Conservation (phyloP, 2,329 filamentous ascomycete species). For the Trichoderma hamatum region DNA sequence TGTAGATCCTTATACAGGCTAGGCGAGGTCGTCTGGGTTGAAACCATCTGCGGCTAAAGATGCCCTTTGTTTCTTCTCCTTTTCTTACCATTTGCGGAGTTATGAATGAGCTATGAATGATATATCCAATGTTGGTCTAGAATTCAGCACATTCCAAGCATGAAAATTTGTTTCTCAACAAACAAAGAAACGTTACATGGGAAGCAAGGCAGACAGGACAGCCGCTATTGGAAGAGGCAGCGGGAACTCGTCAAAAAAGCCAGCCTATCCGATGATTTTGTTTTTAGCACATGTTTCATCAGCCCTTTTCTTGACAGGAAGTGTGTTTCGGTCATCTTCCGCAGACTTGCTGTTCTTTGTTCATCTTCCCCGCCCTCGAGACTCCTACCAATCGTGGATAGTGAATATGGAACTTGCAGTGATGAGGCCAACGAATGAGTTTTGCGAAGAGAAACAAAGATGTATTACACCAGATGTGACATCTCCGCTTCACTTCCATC, state of each 20-base stretch:
- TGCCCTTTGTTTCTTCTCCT: not conserved
- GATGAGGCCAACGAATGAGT: not conserved
- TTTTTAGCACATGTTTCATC: not conserved
- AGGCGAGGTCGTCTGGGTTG: not conserved
- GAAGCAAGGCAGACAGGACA: not conserved
- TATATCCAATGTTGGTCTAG: too few species aligned
- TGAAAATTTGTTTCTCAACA: not conserved
- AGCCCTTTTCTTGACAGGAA: not conserved
- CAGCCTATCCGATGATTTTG: not conserved
- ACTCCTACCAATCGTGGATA: not conserved
- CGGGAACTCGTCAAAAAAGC: not conserved
- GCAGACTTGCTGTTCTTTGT: not conserved
- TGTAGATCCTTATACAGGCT: not conserved
- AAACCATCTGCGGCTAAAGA: constrained; percentile 1
- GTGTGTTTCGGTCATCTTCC: constrained; percentile 1
- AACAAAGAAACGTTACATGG: not conserved
- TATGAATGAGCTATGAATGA: not conserved
- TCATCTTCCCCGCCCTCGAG: constrained; percentile 5
- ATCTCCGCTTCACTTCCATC: not conserved
- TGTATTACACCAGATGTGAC: not conserved
- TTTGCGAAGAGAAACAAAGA: not conserved
- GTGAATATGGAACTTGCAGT: not conserved
- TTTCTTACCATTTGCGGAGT: not conserved
- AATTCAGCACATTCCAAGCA: not conserved
- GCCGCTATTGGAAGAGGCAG: not conserved